phyloP scores from a whole-genome alignment of 1,284 basidiomycete genomes.

The Sanghuangporus sanghuang region DNA sequence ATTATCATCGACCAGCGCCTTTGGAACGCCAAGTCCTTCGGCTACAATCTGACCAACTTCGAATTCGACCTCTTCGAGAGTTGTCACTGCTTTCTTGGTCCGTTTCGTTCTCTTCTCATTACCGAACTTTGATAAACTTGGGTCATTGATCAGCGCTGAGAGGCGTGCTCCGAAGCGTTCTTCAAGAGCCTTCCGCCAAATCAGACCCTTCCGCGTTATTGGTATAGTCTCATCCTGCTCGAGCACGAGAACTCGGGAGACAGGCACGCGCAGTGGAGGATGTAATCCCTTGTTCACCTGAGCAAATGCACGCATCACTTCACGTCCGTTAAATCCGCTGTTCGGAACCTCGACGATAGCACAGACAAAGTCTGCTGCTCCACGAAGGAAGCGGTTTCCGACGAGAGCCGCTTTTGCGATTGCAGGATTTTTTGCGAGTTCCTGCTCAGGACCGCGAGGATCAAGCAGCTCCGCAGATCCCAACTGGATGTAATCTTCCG shows the following conservation, averaged over 20 bases:
- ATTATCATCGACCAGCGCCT: slow-evolving; percentile 8
- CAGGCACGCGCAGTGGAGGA: slow-evolving; percentile 31
- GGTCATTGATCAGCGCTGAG: not conserved
- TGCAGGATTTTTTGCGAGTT: slow-evolving; percentile 23
- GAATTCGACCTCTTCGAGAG: slow-evolving; percentile 5
- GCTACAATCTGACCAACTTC: slow-evolving; percentile 9
- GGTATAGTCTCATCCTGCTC: slow-evolving; percentile 27
- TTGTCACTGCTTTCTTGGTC: not conserved
- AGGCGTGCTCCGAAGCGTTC: slow-evolving; percentile 15
- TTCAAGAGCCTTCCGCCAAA: slow-evolving; percentile 32
- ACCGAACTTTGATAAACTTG: slow-evolving; percentile 8
- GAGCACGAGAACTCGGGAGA: slow-evolving; percentile 28
- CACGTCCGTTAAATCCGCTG: slow-evolving; percentile 11
- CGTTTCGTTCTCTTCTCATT: not conserved
- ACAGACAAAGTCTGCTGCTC: slow-evolving; percentile 28
- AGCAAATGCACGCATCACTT: slow-evolving; percentile 26
- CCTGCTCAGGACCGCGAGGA: slow-evolving; percentile 29
- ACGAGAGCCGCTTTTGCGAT: slow-evolving; percentile 28
- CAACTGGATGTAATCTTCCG: slow-evolving; percentile 33
- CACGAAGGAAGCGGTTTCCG: slow-evolving; percentile 30
- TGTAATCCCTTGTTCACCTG: slow-evolving; percentile 28
- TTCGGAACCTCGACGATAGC: slow-evolving; percentile 27
- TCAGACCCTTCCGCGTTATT: slow-evolving; percentile 28
- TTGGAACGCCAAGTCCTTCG: slow-evolving; percentile 10
- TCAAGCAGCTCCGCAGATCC: slow-evolving; percentile 29